These are phyloP conservation scores for Suhomyces tanzawaensis DNA, from an alignment of 805 yeast species.

Conservation along the genomic window DNA sequence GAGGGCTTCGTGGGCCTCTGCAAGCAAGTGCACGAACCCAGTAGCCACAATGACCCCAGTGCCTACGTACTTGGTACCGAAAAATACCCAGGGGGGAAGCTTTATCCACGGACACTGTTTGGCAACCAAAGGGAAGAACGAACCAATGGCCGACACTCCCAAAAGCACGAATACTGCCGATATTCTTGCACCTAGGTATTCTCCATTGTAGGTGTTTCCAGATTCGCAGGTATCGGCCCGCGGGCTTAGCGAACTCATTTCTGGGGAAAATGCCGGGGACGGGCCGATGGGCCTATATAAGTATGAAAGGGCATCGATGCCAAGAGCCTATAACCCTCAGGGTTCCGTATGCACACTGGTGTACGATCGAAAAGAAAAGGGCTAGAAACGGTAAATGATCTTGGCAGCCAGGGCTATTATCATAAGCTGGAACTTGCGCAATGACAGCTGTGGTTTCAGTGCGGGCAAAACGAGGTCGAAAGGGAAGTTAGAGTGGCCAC, in stretches of 20 bases:
- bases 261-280: background rate
- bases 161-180: conserved; percentile 31
- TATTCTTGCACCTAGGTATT: conserved; percentile 23
- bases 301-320: too few species aligned
- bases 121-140: conserved; percentile 31
- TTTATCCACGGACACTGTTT: conserved; percentile 16
- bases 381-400: too few species aligned
- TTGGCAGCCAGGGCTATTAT: too few species aligned
- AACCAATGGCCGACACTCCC: conserved; percentile 28
- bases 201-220: conserved; percentile 22
- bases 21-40: conserved; percentile 34
- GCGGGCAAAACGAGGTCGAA: too few species aligned
- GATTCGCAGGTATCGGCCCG: conserved; percentile 8
- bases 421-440: too few species aligned
- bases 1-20: conserved; percentile 27
- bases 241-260: too few species aligned
- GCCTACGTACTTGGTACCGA: conserved; percentile 29
- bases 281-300: too few species aligned
- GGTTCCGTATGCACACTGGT: too few species aligned
- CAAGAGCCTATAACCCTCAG: too few species aligned
- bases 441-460: too few species aligned
- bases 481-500: too few species aligned
- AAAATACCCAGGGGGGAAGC: conserved; percentile 26
- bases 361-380: too few species aligned
- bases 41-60: conserved; percentile 38